Base-by-base conservation (phyloP, 208 protist species). In the Acanthamoeba sp. region DNA sequence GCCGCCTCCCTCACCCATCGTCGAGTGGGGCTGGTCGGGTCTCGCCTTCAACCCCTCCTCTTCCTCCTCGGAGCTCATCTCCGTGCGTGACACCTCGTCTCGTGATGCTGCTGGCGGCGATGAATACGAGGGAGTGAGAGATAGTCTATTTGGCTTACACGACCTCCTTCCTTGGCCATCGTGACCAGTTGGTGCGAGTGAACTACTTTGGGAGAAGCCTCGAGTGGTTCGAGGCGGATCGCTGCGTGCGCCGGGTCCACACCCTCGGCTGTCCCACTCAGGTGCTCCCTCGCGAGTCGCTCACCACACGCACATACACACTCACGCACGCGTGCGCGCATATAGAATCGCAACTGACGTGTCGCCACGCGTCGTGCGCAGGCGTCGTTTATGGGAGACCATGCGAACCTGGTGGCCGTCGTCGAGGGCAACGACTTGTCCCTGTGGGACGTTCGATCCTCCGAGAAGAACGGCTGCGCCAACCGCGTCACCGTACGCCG, bases 11-110 rank as follows among this genome's bases (percentile, higher is more conserved):
- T 78, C 69, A 6, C 32, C 32, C 69, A 1, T 40, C 24, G 69
- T 34, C 16, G 69, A 78, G 29, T 78, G 69, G 69, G 69, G 69
- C 69, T 78, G 69, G 69, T 78, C 69, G 7, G 69, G 69, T 22
- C 69, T 78, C 29, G 69, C 69, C 69, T 78, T 78, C 20, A 22
- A 40, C 38, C 69, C 69, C 32, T 78, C 69, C 38, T 27, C 22
- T 34, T 34, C n/a, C 62, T 34, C 62, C 12, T 73, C 32, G 64
- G 64, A 24, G 27, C n/a, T 34, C 62, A 10, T 36, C 62, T 69
- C 9, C 27, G 16, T 38, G 32, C 9, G 69, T 22, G 29, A 38
- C n/a, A n/a, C n/a, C n/a, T n/a, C n/a, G n/a, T n/a, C n/a, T 73
- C 32, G 64, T 3, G n/a, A 12, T 7, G 32, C 64, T 14, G 27